A percentile compares a stretch with the other conserved stretches of the same genome.
Evolutionary conservation across 164 flowering plant genomes (phyloP).

Genomic region (Houttuynia cordata): DNA sequence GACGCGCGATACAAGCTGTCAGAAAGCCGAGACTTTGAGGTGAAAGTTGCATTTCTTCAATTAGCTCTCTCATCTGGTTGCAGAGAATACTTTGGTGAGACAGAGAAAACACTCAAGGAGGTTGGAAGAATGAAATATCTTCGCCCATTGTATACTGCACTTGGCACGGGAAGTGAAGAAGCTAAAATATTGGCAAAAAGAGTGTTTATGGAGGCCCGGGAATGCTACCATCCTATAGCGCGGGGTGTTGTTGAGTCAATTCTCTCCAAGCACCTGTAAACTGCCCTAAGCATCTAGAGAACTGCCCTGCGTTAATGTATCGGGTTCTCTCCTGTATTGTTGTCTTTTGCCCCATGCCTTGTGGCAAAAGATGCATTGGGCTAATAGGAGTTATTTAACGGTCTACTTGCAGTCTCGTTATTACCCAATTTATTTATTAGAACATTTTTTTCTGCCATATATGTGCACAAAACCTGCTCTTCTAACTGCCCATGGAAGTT

Average conservation of each 20-base stretch:
- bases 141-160: conserved; percentile 71
- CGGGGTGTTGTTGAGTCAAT: conserved; percentile 88
- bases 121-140: conserved; percentile 95
- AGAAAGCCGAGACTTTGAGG: conserved; percentile 71
- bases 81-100: conserved; percentile 50
- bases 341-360: too few relatives aligned
- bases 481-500: too few relatives aligned
- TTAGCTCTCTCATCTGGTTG: conserved; percentile 59
- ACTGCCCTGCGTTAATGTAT: too few relatives aligned
- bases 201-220: conserved; percentile 65
- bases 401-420: too few relatives aligned
- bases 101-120: conserved; percentile 88
- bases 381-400: too few relatives aligned
- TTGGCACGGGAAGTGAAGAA: conserved; percentile 62
- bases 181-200: conserved; percentile 59
- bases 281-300: too few relatives aligned
- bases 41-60: conserved; percentile 82
- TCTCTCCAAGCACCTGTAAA: conserved; percentile 61
- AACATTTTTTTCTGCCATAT: too few relatives aligned
- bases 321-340: too few relatives aligned
- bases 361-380: too few relatives aligned
- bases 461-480: too few relatives aligned
- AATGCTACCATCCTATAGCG: conserved; percentile 80
- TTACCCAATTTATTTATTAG: too few relatives aligned
- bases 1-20: conserved; percentile 62